Evolutionary conservation across 768 basidiomycete species (phyloP).

Genomic region (Tylopilus rubrobrunneus): DNA sequence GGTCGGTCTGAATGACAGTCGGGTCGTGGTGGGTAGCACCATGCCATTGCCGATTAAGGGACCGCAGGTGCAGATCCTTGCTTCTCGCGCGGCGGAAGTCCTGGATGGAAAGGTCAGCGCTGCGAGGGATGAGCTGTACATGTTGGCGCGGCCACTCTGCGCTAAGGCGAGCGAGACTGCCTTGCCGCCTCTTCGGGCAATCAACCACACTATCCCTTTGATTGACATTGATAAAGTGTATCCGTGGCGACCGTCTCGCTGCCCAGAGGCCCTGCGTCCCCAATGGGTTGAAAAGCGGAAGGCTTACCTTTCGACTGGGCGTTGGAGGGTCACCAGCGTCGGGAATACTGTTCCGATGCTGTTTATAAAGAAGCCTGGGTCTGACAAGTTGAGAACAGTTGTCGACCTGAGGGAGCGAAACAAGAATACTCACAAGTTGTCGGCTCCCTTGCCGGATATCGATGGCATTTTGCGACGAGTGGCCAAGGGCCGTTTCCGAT

Average conservation of each 20-base stretch:
- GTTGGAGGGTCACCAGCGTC: neutral
- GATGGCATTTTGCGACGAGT: constrained; percentile 10
- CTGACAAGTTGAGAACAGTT: neutral
- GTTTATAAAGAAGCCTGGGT: neutral
- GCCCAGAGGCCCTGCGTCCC: neutral
- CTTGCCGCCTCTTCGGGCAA: neutral
- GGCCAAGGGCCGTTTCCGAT: neutral
- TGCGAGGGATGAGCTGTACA: too few relatives aligned
- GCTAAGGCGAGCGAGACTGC: too few relatives aligned
- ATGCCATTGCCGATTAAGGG: too few relatives aligned
- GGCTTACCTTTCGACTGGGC: neutral
- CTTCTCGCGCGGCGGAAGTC: too few relatives aligned
- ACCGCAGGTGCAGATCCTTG: too few relatives aligned
- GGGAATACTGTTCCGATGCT: constrained; percentile 3
- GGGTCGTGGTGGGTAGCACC: too few relatives aligned
- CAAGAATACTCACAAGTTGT: constrained; percentile 2
- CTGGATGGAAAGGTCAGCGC: too few relatives aligned
- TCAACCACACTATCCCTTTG: neutral
- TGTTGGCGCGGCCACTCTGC: too few relatives aligned
- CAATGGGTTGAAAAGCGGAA: constrained; percentile 9
- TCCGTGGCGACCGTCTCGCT: neutral
- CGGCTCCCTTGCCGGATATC: too few relatives aligned
- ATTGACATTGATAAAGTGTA: neutral
- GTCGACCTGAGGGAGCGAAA: constrained; percentile 5
- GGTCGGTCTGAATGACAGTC: constrained; percentile 22